phyloP scores from a whole-genome alignment of 2,329 filamentous ascomycete species.

The Penicillium sp. region DNA sequence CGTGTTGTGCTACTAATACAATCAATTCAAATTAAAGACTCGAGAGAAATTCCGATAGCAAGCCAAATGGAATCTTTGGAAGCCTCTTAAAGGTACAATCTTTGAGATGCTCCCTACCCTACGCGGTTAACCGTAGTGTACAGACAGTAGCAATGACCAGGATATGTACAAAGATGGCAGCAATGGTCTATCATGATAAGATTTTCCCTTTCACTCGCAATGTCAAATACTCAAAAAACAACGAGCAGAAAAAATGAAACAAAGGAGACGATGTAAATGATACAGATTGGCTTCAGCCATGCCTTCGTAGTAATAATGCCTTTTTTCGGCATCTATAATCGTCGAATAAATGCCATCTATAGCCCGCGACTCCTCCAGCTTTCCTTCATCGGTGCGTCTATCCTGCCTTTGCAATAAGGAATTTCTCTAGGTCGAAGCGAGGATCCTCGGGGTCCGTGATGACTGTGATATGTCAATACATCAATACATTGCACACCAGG shows the following conservation, averaged over 20 bases:
- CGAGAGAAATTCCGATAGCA: background rate
- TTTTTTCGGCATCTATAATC: conserved; percentile 8
- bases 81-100: conserved; percentile 1
- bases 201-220: conserved; percentile 39
- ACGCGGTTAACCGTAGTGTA: conserved; percentile 35
- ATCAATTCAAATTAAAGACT: background rate
- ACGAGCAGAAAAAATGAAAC: conserved; percentile 35
- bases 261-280: conserved; percentile 28
- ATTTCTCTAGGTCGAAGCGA: conserved; percentile 90
- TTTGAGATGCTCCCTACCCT: conserved; percentile 26
- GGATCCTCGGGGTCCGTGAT: conserved; percentile 75
- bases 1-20: background rate
- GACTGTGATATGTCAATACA: conserved; percentile 46
- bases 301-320: conserved; percentile 12
- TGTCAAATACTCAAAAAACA: conserved; percentile 18
- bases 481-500: background rate
- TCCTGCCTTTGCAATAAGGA: conserved; percentile 60
- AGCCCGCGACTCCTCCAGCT: conserved; percentile 24
- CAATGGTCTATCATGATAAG: conserved; percentile 33
- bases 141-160: conserved; percentile 34
- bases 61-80: background rate
- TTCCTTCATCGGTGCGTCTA: conserved; percentile 19
- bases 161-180: conserved; percentile 40
- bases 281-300: conserved; percentile 36
- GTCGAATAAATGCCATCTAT: conserved; percentile 19